These are phyloP conservation scores for Gymnopilus junonius DNA, from an alignment of 768 basidiomycete genomes.

Conservation along the genomic window DNA sequence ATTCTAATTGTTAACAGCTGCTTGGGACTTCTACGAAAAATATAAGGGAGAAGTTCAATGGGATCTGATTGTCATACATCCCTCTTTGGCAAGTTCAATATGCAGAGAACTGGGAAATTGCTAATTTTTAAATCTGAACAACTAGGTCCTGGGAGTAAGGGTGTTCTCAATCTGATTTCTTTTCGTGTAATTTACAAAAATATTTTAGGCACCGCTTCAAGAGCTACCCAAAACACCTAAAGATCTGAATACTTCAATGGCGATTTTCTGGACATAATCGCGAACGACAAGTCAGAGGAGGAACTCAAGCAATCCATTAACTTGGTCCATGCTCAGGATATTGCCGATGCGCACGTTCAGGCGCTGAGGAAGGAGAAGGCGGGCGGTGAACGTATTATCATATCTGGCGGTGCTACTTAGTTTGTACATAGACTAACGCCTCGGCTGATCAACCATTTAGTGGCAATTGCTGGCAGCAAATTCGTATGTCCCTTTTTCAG, in stretches of 20 bases:
- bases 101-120: background rate
- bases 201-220: constrained; percentile 9
- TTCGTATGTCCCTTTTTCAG: background rate
- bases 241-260: constrained; percentile 4
- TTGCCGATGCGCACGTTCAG: constrained; percentile 56
- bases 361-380: constrained; percentile 55
- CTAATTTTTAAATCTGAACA: background rate
- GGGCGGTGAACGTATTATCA: constrained; percentile 58
- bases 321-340: constrained; percentile 55
- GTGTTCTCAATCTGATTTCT: background rate
- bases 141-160: constrained; percentile 11
- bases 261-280: constrained; percentile 2
- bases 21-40: constrained; percentile 45
- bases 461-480: background rate
- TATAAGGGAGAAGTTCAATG: constrained; percentile 46
- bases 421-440: too few species aligned
- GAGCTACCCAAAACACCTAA: constrained; percentile 1
- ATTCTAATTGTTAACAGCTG: constrained; percentile 31
- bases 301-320: constrained; percentile 1
- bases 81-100: constrained; percentile 35
- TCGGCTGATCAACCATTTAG: background rate
- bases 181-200: too few species aligned
- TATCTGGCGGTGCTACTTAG: constrained; percentile 19
- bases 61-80: constrained; percentile 58
- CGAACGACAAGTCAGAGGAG: constrained; percentile 34